Base-by-base conservation (phyloP, 805 yeast genomes). In the Spathaspora gorwiae region DNA sequence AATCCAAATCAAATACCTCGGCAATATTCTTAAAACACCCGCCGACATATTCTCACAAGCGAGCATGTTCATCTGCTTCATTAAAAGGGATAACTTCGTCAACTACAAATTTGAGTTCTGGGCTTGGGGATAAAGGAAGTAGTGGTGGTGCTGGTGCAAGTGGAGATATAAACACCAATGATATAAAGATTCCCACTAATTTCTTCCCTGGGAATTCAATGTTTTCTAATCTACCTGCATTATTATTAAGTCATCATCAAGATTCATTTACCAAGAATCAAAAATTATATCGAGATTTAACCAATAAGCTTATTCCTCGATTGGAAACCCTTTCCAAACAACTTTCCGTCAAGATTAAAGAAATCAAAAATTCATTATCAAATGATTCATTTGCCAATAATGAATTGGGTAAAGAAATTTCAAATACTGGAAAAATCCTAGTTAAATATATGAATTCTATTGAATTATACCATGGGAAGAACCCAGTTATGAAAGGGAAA, bases 341-440 rank as follows among this genome's bases (percentile, higher is more conserved):
- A 48, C 60, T 71, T 39, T 52, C 61, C 31, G 44, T 53, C 47
- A 71, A 71, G 44, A 71, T 71, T 50, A 69, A 68, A 48, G 76
- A 71, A 50, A 70, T 71, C 51, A 68, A 56, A 53, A 54, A 66
- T 6, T 59, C 70, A 29, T 56, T 71, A 48, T 66, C 62, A 44
- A 70, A 71, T 52, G 75, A 71, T 14, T 60, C 71, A 2, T 71
- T 71, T 52, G 67, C 72, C 26, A 70, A 69, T 48, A 53, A 60
- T 14, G 57, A 60, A 7, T 49, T 71, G 26, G 47, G 62, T 11
- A 68, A 56, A 39, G 75, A 71, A 60, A 76, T 84, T 46, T 74
- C 74, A 43, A 79, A 77, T 45, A 84, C 95, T 1, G 84, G 82
- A 45, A 62, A 65, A 35, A 79, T 80, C 30, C 59, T 83, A 45